These are phyloP conservation scores for Cryptococcus neoformans DNA, from an alignment of 1,284 basidiomycete genomes.

Conservation along the genomic window DNA sequence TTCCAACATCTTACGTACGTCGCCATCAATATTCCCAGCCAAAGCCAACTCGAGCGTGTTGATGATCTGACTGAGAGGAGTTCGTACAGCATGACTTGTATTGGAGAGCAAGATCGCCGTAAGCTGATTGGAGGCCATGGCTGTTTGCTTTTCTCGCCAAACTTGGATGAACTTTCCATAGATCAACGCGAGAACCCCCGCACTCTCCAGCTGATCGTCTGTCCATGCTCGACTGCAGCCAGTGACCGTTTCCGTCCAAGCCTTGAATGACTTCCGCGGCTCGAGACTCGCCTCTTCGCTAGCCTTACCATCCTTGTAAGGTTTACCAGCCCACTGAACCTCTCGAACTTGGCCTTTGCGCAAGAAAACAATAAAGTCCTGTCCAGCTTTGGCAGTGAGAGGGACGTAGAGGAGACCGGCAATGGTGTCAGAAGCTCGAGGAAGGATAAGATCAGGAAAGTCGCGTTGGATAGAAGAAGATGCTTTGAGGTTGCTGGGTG, in stretches of 20 bases:
- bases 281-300: conserved; percentile 56
- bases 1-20: conserved; percentile 74
- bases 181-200: conserved; percentile 76
- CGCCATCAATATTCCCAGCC: conserved; percentile 69
- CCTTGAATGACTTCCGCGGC: conserved; percentile 74
- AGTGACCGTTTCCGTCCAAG: conserved; percentile 74
- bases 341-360: conserved; percentile 70
- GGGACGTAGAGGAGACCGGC: conserved; percentile 79
- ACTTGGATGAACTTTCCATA: conserved; percentile 68
- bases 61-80: conserved; percentile 43
- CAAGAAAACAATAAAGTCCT: conserved; percentile 75
- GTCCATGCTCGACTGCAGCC: conserved; percentile 75
- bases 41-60: conserved; percentile 84
- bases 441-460: conserved; percentile 70
- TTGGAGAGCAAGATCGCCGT: conserved; percentile 81
- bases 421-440: conserved; percentile 66
- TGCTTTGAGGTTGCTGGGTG: conserved; percentile 57
- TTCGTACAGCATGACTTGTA: conserved; percentile 76
- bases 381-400: conserved; percentile 61
- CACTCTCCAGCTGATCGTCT: conserved; percentile 84
- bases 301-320: conserved; percentile 55
- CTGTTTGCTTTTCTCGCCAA: conserved; percentile 81
- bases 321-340: conserved; percentile 77
- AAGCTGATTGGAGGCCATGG: conserved; percentile 71
- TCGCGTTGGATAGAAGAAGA: conserved; percentile 68